Evolutionary conservation across 2,329 filamentous ascomycete genomes (phyloP).

Genomic region (Trichoderma hamatum): DNA sequence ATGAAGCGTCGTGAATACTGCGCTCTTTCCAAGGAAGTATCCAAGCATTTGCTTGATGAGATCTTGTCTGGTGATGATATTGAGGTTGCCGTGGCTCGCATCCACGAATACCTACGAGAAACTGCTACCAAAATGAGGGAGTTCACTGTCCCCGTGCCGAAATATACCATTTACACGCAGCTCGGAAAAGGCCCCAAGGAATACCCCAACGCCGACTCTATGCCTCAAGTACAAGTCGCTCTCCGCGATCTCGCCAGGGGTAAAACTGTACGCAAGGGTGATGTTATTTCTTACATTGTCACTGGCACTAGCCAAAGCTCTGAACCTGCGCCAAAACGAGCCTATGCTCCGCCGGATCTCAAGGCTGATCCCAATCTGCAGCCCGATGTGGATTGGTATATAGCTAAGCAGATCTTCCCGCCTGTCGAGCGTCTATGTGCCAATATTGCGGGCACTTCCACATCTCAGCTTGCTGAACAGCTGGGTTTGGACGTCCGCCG

Average conservation of each 20-base stretch:
- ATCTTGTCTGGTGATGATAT: conserved; percentile 92
- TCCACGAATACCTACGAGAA: conserved; percentile 90
- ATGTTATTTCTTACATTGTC: conserved; percentile 95
- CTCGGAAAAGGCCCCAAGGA: conserved; percentile 92
- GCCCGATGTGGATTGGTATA: conserved; percentile 96
- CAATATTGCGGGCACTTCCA: conserved; percentile 91
- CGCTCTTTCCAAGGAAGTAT: conserved; percentile 91
- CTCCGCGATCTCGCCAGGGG: conserved; percentile 84
- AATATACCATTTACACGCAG: conserved; percentile 98
- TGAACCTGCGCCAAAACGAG: conserved; percentile 81
- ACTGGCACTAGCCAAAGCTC: conserved; percentile 70
- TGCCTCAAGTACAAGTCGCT: conserved; percentile 97
- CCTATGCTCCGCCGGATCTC: conserved; percentile 81
- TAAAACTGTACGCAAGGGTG: conserved; percentile 86
- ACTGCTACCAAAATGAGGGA: conserved; percentile 86
- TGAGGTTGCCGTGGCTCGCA: conserved; percentile 82
- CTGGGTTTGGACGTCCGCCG: conserved; percentile 88
- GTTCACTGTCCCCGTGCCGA: conserved; percentile 71
- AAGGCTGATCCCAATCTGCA: conserved; percentile 75
- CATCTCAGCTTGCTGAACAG: conserved; percentile 86
- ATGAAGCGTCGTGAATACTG: conserved; percentile 99
- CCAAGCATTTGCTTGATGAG: conserved; percentile 85
- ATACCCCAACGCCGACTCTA: conserved; percentile 90
- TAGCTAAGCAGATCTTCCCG: conserved; percentile 97
- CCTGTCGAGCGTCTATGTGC: conserved; percentile 97